These are phyloP conservation scores for Musa itinerans DNA, from an alignment of 176 grass and related monocot species.

Conservation along the genomic window DNA sequence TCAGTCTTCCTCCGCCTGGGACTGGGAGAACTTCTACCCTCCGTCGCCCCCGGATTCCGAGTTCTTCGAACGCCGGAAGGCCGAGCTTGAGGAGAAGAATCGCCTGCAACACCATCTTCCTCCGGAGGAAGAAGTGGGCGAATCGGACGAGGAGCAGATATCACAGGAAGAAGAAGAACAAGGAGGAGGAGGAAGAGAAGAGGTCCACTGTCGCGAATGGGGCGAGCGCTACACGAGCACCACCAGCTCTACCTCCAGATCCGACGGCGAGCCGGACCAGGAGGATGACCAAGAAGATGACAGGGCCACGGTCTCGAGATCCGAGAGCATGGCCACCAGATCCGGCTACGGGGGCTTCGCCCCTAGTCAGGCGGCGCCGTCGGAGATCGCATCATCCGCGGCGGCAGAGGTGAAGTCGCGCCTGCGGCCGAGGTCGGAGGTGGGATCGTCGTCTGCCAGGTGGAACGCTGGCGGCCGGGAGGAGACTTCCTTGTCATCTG, in stretches of 20 bases:
- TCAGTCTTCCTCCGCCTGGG: constrained; percentile 80
- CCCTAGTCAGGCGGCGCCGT: constrained; percentile 13
- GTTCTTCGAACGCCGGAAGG: constrained; percentile 74
- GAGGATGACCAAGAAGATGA: constrained; percentile 28
- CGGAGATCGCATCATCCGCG: constrained; percentile 23
- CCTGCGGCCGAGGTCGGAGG: constrained; percentile 48
- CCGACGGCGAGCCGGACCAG: constrained; percentile 5
- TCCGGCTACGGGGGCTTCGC: constrained; percentile 46
- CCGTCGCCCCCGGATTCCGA: constrained; percentile 96
- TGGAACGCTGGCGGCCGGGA: constrained; percentile 23
- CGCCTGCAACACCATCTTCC: constrained; percentile 51
- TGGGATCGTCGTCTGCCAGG: constrained; percentile 17
- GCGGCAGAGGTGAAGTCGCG: constrained; percentile 32
- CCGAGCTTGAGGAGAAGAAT: constrained; percentile 59
- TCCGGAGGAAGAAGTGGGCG: constrained; percentile 47
- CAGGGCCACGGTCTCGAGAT: constrained; percentile 12
- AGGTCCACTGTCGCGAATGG: constrained; percentile 34
- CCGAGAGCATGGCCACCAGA: constrained; percentile 57
- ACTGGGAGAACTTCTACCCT: constrained; percentile 98
- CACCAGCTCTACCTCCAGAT: constrained; percentile 17
- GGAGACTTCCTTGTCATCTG: constrained; percentile 3
- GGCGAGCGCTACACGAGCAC: constrained; percentile 26
- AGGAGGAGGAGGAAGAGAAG: constrained; percentile 32
- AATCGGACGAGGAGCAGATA: constrained; percentile 28
- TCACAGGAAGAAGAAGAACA: constrained; percentile 9